phyloP scores from a whole-genome alignment of 2,329 filamentous ascomycete species.

The Polychaeton citri region DNA sequence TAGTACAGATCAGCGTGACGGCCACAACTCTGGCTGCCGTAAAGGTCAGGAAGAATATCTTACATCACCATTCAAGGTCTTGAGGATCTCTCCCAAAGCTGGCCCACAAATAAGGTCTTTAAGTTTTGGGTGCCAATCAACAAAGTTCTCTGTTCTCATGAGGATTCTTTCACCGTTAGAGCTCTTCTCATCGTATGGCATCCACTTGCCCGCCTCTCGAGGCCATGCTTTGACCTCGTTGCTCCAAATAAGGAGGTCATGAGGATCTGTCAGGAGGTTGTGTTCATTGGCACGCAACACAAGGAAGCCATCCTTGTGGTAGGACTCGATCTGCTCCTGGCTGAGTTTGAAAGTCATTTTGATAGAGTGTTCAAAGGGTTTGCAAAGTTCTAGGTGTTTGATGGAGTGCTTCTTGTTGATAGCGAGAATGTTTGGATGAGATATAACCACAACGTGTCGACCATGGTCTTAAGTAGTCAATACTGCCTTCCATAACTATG shows the following conservation, averaged over 20 bases:
- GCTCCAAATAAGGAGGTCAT: conserved; percentile 11
- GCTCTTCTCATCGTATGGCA: conserved; percentile 16
- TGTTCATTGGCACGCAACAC: conserved; percentile 10
- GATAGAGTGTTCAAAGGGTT: too few relatives aligned
- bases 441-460: too few relatives aligned
- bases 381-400: too few relatives aligned
- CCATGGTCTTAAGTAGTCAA: too few relatives aligned
- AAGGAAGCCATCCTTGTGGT: conserved; percentile 12
- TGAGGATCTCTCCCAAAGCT: conserved; percentile 17
- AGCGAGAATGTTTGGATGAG: too few relatives aligned
- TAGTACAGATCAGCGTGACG: too few relatives aligned
- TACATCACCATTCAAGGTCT: conserved; percentile 23
- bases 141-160: conserved; percentile 17
- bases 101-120: conserved; percentile 23
- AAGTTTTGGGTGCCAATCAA: conserved; percentile 18
- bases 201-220: conserved; percentile 12
- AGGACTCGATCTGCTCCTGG: conserved; percentile 10
- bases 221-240: conserved; percentile 11
- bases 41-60: too few relatives aligned
- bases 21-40: too few relatives aligned
- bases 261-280: conserved; percentile 9
- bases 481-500: too few relatives aligned
- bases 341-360: conserved; percentile 10
- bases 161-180: conserved; percentile 10
- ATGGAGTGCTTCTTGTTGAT: too few relatives aligned